Evolutionary conservation across 192 early-diverging fungal species (phyloP), one percentile per base, ranked within the genome.

Genomic region (Coemansia sp.): DNA sequence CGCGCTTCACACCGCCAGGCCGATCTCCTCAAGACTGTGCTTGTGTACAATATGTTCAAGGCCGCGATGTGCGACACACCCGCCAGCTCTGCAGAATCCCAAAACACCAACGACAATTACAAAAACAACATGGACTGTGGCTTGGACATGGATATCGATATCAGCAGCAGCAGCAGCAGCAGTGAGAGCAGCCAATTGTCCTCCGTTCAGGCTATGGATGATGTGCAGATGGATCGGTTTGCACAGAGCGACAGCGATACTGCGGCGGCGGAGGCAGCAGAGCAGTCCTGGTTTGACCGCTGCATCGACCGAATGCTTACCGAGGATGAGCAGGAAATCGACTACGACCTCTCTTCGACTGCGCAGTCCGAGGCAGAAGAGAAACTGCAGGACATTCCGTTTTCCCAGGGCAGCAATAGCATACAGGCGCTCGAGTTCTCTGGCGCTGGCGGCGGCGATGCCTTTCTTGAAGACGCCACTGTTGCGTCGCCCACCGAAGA

Each of bases 261-360:
- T 1, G 70, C 63, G 0, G 70, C 56, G 5, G 77, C 71, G 2
- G 78, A 81, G 1, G 70, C 65, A 4, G 77, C 71, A 4, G 78
- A 81, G 78, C 78, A 75, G 51, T 75, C 78, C 12, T 81, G 78
- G 78, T 81, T 81, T 58, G 78, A 81, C 70, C 61, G 63, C 33
- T 81, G 78, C 37, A 69, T 81, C 6, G 78, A 81, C 40, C 40
- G 45, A 2, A 72, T 81, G 70, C 65, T 75, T 8, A 68, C 64
- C 0, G 71, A 71, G 15, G 78, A 81, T 7, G 59, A 51, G 16
- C 49, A 58, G 30, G 68, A 70, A 31, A 61, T 60, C 15, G 61
- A 67, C 8, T 63, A 64, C 1, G 66, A 66, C 6, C 29, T 40
- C 10, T 40, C 39, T 8, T 40, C 39, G 39, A 15, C 39, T 7